Percentiles rank a stretch among this genome's conserved stretches.
Evolutionary conservation across 73 alveolate genomes (phyloP).

Genomic region (Vitrella brassicaformis): DNA sequence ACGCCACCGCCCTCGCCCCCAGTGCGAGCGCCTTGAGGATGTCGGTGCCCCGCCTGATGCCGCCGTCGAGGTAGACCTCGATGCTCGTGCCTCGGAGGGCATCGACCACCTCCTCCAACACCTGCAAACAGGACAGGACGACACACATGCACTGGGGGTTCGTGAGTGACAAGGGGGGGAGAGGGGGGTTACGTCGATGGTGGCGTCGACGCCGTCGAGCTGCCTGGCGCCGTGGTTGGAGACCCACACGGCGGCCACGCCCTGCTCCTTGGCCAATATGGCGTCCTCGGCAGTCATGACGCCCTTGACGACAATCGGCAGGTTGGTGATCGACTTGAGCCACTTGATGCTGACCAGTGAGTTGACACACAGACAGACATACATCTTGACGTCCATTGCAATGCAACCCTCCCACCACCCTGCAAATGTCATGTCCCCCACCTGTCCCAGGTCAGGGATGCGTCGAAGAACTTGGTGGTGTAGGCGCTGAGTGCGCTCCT

Average conservation of each 20-base stretch:
- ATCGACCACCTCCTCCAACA: conserved; percentile 40
- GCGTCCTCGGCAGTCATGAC: conserved; percentile 76
- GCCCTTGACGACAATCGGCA: conserved; percentile 61
- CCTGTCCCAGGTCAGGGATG: too few species aligned
- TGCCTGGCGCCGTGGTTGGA: conserved; percentile 80
- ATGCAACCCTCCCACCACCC: too few species aligned
- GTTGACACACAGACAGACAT: conserved; percentile 49
- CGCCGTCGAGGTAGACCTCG: conserved; percentile 74
- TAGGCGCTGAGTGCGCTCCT: conserved; percentile 34
- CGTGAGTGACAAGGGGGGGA: background rate
- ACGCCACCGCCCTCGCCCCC: conserved; percentile 76
- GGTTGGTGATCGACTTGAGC: conserved; percentile 30
- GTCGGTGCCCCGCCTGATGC: conserved; percentile 82
- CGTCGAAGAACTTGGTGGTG: too few species aligned
- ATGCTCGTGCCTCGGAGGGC: conserved; percentile 38
- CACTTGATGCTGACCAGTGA: conserved; percentile 47
- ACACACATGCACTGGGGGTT: background rate
- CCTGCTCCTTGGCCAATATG: conserved; percentile 44
- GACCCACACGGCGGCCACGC: conserved; percentile 72
- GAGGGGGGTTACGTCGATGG: conserved; percentile 42
- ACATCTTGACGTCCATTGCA: conserved; percentile 23
- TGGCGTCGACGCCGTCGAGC: conserved; percentile 64
- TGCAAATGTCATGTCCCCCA: too few species aligned
- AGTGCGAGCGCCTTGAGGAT: conserved; percentile 68
- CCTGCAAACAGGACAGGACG: conserved; percentile 1